Conservation (phyloP, 1,139 yeast genomes). For the Yamadazyma jaroonii region DNA sequence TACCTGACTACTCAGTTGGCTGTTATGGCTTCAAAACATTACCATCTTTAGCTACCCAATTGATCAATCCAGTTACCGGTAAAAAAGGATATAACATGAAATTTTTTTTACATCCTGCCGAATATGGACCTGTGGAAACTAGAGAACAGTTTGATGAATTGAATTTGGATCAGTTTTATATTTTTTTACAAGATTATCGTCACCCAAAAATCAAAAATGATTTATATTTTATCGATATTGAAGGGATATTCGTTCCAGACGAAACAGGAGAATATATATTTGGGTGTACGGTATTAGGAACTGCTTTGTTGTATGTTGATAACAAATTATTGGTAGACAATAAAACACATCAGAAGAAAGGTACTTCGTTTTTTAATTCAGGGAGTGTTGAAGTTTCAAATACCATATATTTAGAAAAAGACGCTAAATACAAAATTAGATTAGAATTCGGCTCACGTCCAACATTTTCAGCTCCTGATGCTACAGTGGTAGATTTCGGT, state of each 20-base stretch:
- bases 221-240: constrained; percentile 41
- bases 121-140: constrained; percentile 5
- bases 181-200: constrained; percentile 49
- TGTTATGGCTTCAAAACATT: constrained; percentile 22
- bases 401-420: constrained; percentile 35
- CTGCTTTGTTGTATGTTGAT: constrained; percentile 50
- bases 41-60: constrained; percentile 25
- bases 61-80: constrained; percentile 31
- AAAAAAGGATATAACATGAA: constrained; percentile 36
- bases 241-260: constrained; percentile 42
- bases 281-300: constrained; percentile 50
- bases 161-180: constrained; percentile 27
- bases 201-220: constrained; percentile 20
- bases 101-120: constrained; percentile 29
- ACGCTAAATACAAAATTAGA: constrained; percentile 38
- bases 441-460: constrained; percentile 53
- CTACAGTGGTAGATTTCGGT: constrained; percentile 18
- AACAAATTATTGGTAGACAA: constrained; percentile 55
- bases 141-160: constrained; percentile 36
- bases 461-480: constrained; percentile 30
- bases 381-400: constrained; percentile 51
- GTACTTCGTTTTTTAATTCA: constrained; percentile 41
- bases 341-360: constrained; percentile 47
- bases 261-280: constrained; percentile 48
- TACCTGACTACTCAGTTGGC: constrained; percentile 21